Evolutionary conservation across 371 early-diverging fungal genomes (phyloP).

Genomic region (Mucor lusitanicus): DNA sequence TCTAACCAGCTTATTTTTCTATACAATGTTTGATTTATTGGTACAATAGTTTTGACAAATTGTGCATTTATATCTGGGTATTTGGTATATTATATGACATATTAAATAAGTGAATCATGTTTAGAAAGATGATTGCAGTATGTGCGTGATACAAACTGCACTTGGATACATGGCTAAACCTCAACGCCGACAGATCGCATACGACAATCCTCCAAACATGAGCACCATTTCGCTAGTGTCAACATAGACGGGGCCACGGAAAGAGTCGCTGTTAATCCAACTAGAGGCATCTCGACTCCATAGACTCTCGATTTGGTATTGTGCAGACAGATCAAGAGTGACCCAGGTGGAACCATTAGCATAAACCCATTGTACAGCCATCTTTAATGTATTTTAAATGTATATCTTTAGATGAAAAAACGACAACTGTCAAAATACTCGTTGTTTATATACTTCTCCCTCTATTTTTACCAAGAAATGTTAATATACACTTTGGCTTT

Average conservation of each 20-base stretch:
- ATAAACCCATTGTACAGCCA: slow-evolving; percentile 13
- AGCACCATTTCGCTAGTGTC: slow-evolving; percentile 12
- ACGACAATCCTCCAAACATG: slow-evolving; percentile 3
- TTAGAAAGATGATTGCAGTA: background rate
- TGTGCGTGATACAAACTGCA: background rate
- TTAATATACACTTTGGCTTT: background rate
- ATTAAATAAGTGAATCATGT: background rate
- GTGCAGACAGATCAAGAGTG: slow-evolving; percentile 7
- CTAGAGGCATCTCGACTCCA: slow-evolving; percentile 12
- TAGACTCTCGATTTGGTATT: slow-evolving; percentile 9
- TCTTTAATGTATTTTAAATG: background rate
- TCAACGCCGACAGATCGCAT: background rate
- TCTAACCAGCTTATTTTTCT: background rate
- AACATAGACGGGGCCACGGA: slow-evolving; percentile 12
- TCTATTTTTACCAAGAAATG: background rate
- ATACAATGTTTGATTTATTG: background rate
- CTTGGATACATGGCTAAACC: background rate
- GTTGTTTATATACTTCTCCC: background rate
- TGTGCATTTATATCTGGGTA: background rate
- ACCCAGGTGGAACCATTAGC: slow-evolving; percentile 18
- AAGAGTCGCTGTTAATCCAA: slow-evolving; percentile 9
- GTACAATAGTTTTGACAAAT: background rate
- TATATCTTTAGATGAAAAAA: background rate
- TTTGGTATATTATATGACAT: background rate
- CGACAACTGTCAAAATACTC: background rate